Percentiles rank a stretch among this genome's conserved stretches.
Evolutionary conservation across 768 basidiomycete species (phyloP).

Genomic region (Terana coerulea): DNA sequence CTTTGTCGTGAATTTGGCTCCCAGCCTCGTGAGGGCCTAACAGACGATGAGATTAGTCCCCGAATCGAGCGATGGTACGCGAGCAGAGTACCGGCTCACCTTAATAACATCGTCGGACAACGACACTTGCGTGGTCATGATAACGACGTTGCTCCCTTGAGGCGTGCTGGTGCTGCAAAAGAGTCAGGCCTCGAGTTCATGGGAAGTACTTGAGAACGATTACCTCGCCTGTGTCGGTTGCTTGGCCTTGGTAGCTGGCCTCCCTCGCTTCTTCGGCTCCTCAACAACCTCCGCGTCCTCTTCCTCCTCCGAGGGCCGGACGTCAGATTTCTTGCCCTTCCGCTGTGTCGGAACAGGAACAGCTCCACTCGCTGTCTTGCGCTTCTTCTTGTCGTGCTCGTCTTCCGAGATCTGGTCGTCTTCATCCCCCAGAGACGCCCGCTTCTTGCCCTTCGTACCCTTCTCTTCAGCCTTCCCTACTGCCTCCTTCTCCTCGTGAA

Average conservation of each 20-base stretch:
- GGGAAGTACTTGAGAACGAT: background rate
- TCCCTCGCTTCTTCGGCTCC: conserved; percentile 24
- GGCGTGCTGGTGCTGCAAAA: background rate
- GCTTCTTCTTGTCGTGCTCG: conserved; percentile 24
- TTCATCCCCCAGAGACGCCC: conserved; percentile 18
- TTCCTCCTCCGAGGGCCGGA: conserved; percentile 8
- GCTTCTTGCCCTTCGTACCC: conserved; percentile 23
- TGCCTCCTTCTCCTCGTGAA: conserved; percentile 21
- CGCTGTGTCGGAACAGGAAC: background rate
- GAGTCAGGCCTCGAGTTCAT: background rate
- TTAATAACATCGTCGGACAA: conserved; percentile 56
- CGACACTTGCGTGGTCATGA: conserved; percentile 68
- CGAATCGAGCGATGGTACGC: no score
- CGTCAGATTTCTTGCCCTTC: conserved; percentile 10
- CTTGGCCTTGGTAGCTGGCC: background rate
- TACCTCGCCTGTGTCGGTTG: conserved; percentile 26
- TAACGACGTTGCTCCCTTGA: conserved; percentile 31
- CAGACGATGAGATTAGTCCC: no score
- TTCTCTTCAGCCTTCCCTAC: conserved; percentile 15
- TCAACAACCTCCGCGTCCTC: conserved; percentile 13
- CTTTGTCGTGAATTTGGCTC: conserved; percentile 58
- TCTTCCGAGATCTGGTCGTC: conserved; percentile 15
- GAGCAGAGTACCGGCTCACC: conserved; percentile 36
- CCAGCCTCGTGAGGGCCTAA: conserved; percentile 62
- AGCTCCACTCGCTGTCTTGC: conserved; percentile 13